Evolutionary conservation across 805 yeast species (phyloP).

Genomic region (Komagataella mondaviorum): DNA sequence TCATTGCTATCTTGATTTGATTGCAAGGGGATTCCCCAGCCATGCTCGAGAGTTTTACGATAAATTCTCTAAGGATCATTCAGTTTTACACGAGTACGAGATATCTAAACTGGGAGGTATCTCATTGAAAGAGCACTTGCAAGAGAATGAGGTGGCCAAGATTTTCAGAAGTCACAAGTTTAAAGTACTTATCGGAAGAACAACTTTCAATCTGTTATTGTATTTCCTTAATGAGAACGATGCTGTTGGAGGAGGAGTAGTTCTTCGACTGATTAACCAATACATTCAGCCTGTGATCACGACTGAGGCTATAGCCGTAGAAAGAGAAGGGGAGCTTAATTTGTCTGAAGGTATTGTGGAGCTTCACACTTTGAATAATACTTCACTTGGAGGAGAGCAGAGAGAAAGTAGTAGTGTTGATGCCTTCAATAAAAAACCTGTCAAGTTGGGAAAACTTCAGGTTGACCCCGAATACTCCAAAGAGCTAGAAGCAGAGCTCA

Average conservation of each 20-base stretch:
- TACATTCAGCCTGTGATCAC: conserved; percentile 45
- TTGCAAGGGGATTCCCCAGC: conserved; percentile 43
- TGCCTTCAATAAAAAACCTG: conserved; percentile 54
- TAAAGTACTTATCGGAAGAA: conserved; percentile 62
- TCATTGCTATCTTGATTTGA: conserved; percentile 72
- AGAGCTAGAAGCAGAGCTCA: conserved; percentile 76
- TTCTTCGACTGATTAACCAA: conserved; percentile 78
- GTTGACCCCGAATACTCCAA: conserved; percentile 72
- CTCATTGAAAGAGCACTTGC: conserved; percentile 65
- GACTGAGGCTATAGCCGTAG: conserved; percentile 12
- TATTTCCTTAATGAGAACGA: conserved; percentile 88
- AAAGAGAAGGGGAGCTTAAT: conserved; percentile 32
- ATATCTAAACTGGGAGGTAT: conserved; percentile 60
- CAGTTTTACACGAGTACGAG: conserved; percentile 66
- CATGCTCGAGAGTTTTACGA: conserved; percentile 69
- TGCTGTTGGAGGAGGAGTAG: conserved; percentile 78
- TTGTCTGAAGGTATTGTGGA: conserved; percentile 41
- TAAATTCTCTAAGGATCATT: conserved; percentile 60
- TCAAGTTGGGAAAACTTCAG: conserved; percentile 76
- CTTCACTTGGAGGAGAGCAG: conserved; percentile 6
- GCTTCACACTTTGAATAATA: conserved; percentile 16
- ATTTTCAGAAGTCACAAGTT: conserved; percentile 65
- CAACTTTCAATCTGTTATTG: conserved; percentile 71
- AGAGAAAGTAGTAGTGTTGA: conserved; percentile 22
- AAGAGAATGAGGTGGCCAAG: conserved; percentile 72